Conservation (phyloP, 2,329 filamentous ascomycete genomes). For the Fulvia fulva region DNA sequence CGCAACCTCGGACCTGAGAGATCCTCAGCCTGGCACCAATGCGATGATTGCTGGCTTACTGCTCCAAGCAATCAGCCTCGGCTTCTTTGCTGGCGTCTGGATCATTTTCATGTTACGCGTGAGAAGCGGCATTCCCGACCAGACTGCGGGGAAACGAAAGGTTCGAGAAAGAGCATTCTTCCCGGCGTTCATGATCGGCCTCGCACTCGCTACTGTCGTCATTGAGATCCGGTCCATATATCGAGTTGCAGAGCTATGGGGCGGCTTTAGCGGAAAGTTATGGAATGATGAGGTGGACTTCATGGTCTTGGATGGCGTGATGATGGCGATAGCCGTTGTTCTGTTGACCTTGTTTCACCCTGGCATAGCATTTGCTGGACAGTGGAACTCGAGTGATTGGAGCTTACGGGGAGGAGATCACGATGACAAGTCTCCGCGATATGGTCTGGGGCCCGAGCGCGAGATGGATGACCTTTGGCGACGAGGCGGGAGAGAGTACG, state of each 20-base stretch:
- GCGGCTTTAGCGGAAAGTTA: conserved; percentile 59
- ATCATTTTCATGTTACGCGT: conserved; percentile 30
- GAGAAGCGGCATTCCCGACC: conserved; percentile 12
- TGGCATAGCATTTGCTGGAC: no score
- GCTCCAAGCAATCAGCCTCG: conserved; percentile 51
- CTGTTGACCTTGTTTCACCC: no score
- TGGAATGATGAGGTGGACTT: conserved; percentile 49
- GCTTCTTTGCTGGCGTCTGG: conserved; percentile 43
- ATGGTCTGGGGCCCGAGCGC: no score
- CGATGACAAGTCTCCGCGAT: no score
- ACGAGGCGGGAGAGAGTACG: no score
- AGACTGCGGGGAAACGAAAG: conserved; percentile 17
- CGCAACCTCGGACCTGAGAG: conserved; percentile 37
- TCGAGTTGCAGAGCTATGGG: conserved; percentile 61
- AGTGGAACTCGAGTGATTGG: no score
- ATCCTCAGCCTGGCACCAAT: conserved; percentile 47
- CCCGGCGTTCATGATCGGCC: conserved; percentile 50
- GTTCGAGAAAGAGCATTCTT: conserved; percentile 47
- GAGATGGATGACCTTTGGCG: no score
- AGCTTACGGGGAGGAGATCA: no score
- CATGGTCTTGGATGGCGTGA: conserved; percentile 51
- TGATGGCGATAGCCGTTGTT: conserved; percentile 41
- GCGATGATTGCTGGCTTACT: conserved; percentile 57
- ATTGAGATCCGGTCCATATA: conserved; percentile 64
- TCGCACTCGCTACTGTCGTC: conserved; percentile 52